Base-by-base conservation (phyloP, 2,329 filamentous ascomycete species). In the Cladosporium sp. region DNA sequence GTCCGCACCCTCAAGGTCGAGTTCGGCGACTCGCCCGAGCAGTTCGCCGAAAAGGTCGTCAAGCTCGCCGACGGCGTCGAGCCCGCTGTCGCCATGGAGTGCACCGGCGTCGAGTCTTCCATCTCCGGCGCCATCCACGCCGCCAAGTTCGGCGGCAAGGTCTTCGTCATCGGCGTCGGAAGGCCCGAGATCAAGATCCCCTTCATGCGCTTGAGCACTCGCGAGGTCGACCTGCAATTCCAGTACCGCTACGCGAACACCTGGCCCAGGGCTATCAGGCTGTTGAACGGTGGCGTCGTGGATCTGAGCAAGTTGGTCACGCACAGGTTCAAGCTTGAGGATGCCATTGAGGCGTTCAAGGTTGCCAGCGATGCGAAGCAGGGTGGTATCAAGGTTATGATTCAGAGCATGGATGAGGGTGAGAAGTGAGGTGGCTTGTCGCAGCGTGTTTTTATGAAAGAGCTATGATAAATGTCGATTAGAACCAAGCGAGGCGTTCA, bases 211-310 rank as follows among this genome's bases (percentile, higher is more conserved):
- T 80, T 92, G 54, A 92, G 86, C 63, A 92, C 91, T 5, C 82
- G 88, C 58, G 93, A 97, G 74, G 87, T 97, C 62, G 92, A 97
- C 72, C 77, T 97, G 56, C 89, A 95, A 74, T 93, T 96, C 72
- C 92, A 97, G 76, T 97, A 97, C 76, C 83, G 93, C 56, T 97
- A 97, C 77, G 82, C 81, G 74, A 96, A 97, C 76, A 95, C 89
- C 18, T 97, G 92, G 92, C 93, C 92, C 33, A 82, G 89, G 57
- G 92, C 93, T 41, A 96, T 97, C 61, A 82, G 91, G 44, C 76
- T 97, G 59, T 80, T 97, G 35, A 82, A 89, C 76, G 89, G 85
- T 67, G 89, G 89, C 2, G 81, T 96, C 3, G 81, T 97, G 63
- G 83, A 95, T 67, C 74, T 96, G 67, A 80, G 80, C 63, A 86